Evolutionary conservation across 257 asterid genomes (phyloP), one percentile per base, ranked within the genome.

Genomic region (Solanum etuberosum): DNA sequence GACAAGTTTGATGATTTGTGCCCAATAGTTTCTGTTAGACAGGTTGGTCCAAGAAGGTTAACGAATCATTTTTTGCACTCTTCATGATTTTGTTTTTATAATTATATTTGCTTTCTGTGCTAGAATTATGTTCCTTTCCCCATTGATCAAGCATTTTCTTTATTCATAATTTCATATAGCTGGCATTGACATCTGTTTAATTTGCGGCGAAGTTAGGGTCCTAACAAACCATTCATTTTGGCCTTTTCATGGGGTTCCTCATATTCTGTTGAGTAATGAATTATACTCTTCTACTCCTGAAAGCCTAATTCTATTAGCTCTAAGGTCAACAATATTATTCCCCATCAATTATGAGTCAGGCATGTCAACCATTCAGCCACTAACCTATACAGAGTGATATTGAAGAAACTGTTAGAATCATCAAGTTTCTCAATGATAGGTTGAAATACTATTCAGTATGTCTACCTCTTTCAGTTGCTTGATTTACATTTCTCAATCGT

Each of bases 1-100:
- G 92, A 90, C 90, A 96, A 96, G 92, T 95, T 96, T 70, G 99
- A 96, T 90, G 86, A 93, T 89, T 89, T 96, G 85, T 91, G 93
- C 90, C 98, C 99, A 7, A 74, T 96, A 86, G 99, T 96, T 90
- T 90, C 98, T 84, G 90, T 90, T 67, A 94, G 91, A 90, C 94
- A 95, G 91, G 99, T 96, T 90, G 18, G 91, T 70, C 68, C 21
- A 6, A 84, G 70, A 27, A 31, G 70, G 73, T 74, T 29, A 85
- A 81, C 25, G 61, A 68, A 46, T 18, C 10, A 9, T 85, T 37
- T 40, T 32, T 72, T 72, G 25, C n/a, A 7, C 73, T 86, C 59
- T 48, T 86, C 84, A 23, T 12, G 20, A 32, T 21, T 48, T 80
- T 46, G 40, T 29, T 21, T 51, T 43, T 48, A 16, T 31, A 25